Percentiles rank a stretch among this genome's conserved stretches.
phyloP scores from a whole-genome alignment of 2,329 filamentous ascomycete species.

The Colletotrichum trifolii region DNA sequence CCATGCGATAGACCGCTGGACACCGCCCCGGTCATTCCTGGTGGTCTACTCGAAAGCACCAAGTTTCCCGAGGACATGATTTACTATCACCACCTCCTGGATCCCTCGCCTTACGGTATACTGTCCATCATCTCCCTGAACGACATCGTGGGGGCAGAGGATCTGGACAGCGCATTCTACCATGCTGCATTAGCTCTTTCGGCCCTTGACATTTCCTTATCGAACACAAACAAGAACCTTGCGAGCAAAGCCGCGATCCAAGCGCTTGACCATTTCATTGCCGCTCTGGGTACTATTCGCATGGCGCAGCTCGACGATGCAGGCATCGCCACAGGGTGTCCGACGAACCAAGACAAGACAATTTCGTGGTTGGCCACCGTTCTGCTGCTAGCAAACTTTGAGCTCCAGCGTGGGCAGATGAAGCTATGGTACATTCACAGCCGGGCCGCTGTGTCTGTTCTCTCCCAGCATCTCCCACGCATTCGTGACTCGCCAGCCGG shows the following conservation, averaged over 20 bases:
- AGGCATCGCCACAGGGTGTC: constrained; percentile 12
- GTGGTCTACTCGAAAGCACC: constrained; percentile 14
- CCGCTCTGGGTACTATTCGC: constrained; percentile 9
- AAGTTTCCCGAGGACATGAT: constrained; percentile 27
- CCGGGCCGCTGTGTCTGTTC: constrained; percentile 18
- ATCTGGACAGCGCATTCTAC: constrained; percentile 20
- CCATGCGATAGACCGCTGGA: not conserved
- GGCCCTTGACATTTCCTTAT: constrained; percentile 12
- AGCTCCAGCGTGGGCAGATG: constrained; percentile 24
- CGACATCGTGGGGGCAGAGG: constrained; percentile 7
- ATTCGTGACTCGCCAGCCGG: constrained; percentile 1
- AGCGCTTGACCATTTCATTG: constrained; percentile 22
- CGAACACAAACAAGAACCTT: not conserved
- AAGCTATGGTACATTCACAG: constrained; percentile 29
- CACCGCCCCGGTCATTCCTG: not conserved
- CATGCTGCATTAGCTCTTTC: constrained; percentile 18
- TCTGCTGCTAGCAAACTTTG: constrained; percentile 2
- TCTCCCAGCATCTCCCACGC: constrained; percentile 17
- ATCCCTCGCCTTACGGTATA: constrained; percentile 13
- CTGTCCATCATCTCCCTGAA: constrained; percentile 14
- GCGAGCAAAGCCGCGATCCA: constrained; percentile 14
- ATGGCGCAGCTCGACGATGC: constrained; percentile 22
- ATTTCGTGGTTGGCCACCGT: constrained; percentile 23
- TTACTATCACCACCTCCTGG: constrained; percentile 16
- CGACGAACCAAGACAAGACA: constrained; percentile 5